These are phyloP conservation scores for Psidium friedrichsthalianum DNA, from an alignment of 345 rosid genomes.

Conservation along the genomic window DNA sequence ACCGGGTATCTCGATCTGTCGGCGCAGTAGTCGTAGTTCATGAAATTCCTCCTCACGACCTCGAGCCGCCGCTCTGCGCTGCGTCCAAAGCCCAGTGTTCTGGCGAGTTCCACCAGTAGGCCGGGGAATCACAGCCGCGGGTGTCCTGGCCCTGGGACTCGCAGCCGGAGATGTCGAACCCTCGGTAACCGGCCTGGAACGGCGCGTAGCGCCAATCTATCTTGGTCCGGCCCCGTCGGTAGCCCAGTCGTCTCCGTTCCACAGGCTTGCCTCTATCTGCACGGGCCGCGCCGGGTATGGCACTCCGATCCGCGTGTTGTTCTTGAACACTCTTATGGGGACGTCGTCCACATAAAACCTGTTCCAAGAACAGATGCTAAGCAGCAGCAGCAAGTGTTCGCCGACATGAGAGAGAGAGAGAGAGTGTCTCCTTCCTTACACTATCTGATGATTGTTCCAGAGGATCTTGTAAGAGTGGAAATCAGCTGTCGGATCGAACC, in stretches of 20 bases:
- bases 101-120: slow-evolving; percentile 54
- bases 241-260: slow-evolving; percentile 64
- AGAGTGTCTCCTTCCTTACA: slow-evolving; percentile 23
- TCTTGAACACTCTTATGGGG: slow-evolving; percentile 70
- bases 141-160: not conserved
- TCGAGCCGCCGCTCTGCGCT: slow-evolving; percentile 2
- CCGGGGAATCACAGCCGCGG: slow-evolving; percentile 10
- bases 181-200: slow-evolving; percentile 35
- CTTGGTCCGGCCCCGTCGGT: slow-evolving; percentile 50
- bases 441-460: slow-evolving; percentile 66
- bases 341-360: slow-evolving; percentile 51
- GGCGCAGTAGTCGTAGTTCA: slow-evolving; percentile 34
- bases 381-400: too few species aligned
- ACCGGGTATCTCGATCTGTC: slow-evolving; percentile 17
- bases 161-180: slow-evolving; percentile 38
- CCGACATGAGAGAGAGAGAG: not conserved
- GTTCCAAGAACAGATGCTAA: not conserved
- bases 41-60: slow-evolving; percentile 8
- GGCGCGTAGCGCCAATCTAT: slow-evolving; percentile 50
- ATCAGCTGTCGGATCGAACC: slow-evolving; percentile 57
- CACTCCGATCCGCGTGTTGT: slow-evolving; percentile 23
- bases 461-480: slow-evolving; percentile 52
- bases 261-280: slow-evolving; percentile 47
- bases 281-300: slow-evolving; percentile 39
- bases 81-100: slow-evolving; percentile 18